Conservation (phyloP, 2,329 filamentous ascomycete genomes). For the Fusarium sp. region DNA sequence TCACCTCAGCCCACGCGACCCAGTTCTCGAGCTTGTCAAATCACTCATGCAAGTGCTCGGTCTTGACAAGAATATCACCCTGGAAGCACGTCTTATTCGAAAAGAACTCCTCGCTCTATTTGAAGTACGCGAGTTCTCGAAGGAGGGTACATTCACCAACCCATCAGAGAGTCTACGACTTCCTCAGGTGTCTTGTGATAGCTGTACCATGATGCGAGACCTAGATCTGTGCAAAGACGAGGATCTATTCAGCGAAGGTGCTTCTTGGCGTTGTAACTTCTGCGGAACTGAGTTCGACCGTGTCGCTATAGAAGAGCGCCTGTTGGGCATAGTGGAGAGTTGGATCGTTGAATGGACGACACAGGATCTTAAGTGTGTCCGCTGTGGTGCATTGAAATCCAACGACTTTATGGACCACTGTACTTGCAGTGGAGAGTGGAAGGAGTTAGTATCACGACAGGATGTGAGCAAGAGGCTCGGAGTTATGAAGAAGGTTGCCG, state of each 20-base stretch:
- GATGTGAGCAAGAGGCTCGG: constrained; percentile 73
- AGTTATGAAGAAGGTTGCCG: constrained; percentile 80
- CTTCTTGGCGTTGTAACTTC: constrained; percentile 79
- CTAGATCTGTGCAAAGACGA: constrained; percentile 93
- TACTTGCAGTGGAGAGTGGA: constrained; percentile 89
- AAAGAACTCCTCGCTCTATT: constrained; percentile 91
- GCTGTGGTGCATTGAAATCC: constrained; percentile 77
- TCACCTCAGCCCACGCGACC: constrained; percentile 67
- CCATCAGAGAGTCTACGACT: constrained; percentile 81
- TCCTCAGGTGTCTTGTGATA: constrained; percentile 82
- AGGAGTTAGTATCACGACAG: constrained; percentile 73
- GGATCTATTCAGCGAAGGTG: constrained; percentile 68
- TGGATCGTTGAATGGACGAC: constrained; percentile 83
- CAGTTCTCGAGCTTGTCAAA: constrained; percentile 91
- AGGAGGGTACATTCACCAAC: constrained; percentile 88
- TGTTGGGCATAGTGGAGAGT: constrained; percentile 81
- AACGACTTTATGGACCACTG: constrained; percentile 99
- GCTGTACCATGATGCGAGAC: constrained; percentile 89
- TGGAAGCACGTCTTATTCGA: constrained; percentile 87
- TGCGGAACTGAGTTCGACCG: constrained; percentile 81
- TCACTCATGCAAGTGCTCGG: constrained; percentile 90
- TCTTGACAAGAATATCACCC: constrained; percentile 88
- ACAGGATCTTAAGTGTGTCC: constrained; percentile 86
- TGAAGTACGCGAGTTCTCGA: constrained; percentile 92
- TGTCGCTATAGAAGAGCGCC: constrained; percentile 83